phyloP scores from a whole-genome alignment of 2,329 filamentous ascomycete species.

The Apiospora rasikravindrae region DNA sequence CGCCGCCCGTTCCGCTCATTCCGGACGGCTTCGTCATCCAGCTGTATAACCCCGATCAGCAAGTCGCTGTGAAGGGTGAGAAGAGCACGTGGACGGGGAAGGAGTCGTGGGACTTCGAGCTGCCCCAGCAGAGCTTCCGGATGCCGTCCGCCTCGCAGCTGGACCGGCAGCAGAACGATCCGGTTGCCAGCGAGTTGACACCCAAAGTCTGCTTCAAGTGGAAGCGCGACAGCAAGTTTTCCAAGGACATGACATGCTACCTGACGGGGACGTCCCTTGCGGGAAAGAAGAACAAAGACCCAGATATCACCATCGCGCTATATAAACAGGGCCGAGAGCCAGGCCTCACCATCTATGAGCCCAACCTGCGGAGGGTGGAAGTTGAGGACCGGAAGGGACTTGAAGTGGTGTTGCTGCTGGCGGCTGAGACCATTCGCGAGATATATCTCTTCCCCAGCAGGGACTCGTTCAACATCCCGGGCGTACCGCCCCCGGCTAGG shows the following conservation, averaged over 20 bases:
- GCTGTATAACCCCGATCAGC: slow-evolving; percentile 92
- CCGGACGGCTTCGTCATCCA: slow-evolving; percentile 83
- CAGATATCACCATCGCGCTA: slow-evolving; percentile 92
- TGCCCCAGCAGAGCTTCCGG: slow-evolving; percentile 85
- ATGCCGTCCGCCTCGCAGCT: slow-evolving; percentile 78
- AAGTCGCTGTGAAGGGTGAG: slow-evolving; percentile 72
- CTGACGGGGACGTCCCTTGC: slow-evolving; percentile 78
- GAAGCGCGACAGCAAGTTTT: slow-evolving; percentile 85
- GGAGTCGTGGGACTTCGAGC: slow-evolving; percentile 88
- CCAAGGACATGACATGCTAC: slow-evolving; percentile 87
- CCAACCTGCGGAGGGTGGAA: slow-evolving; percentile 87
- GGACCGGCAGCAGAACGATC: slow-evolving; percentile 72
- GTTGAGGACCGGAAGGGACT: slow-evolving; percentile 93
- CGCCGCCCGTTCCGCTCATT: slow-evolving; percentile 72
- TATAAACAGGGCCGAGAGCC: slow-evolving; percentile 62
- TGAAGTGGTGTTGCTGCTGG: slow-evolving; percentile 76
- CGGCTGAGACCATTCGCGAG: slow-evolving; percentile 68
- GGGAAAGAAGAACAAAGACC: slow-evolving; percentile 83
- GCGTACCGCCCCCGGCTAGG: slow-evolving; percentile 30
- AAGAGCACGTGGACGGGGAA: slow-evolving; percentile 80
- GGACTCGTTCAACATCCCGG: slow-evolving; percentile 77
- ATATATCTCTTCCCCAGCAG: slow-evolving; percentile 68
- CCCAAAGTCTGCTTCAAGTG: slow-evolving; percentile 86
- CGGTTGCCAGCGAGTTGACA: slow-evolving; percentile 56
- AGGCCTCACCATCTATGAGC: slow-evolving; percentile 84